Percentiles rank a stretch among this genome's conserved stretches.
These are phyloP conservation scores for Globisporangium polare DNA, from an alignment of 352 stramenopile genomes.

Conservation along the genomic window DNA sequence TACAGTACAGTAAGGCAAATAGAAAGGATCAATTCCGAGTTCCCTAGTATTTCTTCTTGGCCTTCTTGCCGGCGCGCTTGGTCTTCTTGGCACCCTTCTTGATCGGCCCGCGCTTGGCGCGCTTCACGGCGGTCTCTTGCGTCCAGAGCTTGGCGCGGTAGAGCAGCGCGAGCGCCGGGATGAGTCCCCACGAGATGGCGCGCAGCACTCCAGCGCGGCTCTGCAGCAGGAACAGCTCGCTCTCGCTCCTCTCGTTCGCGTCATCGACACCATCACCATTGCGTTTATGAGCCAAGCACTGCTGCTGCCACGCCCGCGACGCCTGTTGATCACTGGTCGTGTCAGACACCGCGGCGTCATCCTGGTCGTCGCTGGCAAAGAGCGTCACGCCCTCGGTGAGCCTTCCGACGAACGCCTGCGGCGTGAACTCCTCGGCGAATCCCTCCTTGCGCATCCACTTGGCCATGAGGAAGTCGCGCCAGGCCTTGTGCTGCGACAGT, in stretches of 20 bases:
- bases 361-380: constrained; percentile 5
- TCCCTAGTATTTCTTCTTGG: constrained; percentile 3
- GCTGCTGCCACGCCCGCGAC: not conserved
- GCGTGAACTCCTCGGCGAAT: constrained; percentile 50
- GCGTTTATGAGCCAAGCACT: constrained; percentile 11
- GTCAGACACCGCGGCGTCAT: not conserved
- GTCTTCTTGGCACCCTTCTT: constrained; percentile 1
- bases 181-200: not conserved
- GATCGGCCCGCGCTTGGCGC: constrained; percentile 10
- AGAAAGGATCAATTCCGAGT: not conserved
- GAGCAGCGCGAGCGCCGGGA: constrained; percentile 11
- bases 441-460: constrained; percentile 35
- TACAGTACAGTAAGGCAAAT: not conserved
- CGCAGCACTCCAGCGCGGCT: not conserved
- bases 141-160: constrained; percentile 15
- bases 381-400: constrained; percentile 42
- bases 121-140: constrained; percentile 15
- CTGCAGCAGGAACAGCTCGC: not conserved
- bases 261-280: not conserved
- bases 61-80: constrained; percentile 10
- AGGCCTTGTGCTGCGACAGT: constrained; percentile 17
- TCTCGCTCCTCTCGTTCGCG: not conserved
- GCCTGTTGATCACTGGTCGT: not conserved
- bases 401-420: constrained; percentile 58
- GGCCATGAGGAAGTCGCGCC: constrained; percentile 57